Evolutionary conservation across 2,329 filamentous ascomycete genomes (phyloP).

Genomic region (Colletotrichum horii): DNA sequence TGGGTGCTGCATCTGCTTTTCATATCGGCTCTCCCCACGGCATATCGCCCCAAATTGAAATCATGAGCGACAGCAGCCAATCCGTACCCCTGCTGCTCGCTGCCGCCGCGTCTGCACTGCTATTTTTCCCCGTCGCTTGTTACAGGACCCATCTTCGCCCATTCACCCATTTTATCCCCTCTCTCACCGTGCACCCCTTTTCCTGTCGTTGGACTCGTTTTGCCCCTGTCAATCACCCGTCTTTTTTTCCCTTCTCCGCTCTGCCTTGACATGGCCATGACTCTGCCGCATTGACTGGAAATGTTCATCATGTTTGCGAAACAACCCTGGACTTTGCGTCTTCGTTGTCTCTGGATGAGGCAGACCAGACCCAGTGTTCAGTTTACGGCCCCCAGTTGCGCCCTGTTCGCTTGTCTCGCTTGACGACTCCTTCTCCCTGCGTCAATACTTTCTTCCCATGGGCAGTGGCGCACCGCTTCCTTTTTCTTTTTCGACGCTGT

Average conservation of each 20-base stretch:
- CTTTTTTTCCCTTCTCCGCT: background rate
- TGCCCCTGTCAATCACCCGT: background rate
- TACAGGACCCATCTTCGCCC: background rate
- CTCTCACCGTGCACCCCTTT: background rate
- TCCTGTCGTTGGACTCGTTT: background rate
- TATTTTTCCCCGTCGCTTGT: background rate
- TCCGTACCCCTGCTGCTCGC: slow-evolving; percentile 3
- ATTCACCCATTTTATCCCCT: background rate
- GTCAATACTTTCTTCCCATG: background rate
- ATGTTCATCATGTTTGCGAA: slow-evolving; percentile 4
- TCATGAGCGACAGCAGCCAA: slow-evolving; percentile 14
- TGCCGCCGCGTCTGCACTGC: background rate
- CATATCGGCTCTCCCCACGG: slow-evolving; percentile 1
- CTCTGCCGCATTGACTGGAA: slow-evolving; percentile 1
- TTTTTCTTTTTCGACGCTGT: background rate
- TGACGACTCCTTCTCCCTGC: slow-evolving; percentile 15
- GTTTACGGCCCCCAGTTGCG: background rate
- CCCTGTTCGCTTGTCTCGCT: slow-evolving; percentile 8
- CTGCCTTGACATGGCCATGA: background rate
- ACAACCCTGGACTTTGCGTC: background rate
- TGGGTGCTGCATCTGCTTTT: background rate
- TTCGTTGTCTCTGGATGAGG: slow-evolving; percentile 6
- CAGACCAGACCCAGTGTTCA: background rate
- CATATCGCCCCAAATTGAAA: slow-evolving; percentile 11
- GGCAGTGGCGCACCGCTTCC: background rate